Evolutionary conservation across 805 yeast genomes (phyloP), one percentile per base, ranked within the genome.

Genomic region (Metschnikowia noctiluminum): DNA sequence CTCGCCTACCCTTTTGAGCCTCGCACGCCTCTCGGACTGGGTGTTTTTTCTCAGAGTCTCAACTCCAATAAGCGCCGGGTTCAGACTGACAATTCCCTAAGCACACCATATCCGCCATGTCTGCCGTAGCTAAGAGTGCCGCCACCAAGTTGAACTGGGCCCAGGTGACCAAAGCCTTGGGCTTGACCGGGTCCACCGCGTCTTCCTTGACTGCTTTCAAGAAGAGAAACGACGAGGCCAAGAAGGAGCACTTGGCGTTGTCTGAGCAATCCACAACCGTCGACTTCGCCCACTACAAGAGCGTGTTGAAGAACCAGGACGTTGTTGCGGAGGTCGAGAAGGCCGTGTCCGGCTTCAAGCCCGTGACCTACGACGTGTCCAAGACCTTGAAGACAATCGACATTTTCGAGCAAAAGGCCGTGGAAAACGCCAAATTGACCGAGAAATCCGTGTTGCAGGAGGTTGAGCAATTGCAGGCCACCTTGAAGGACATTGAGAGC

Each of bases 151-250:
- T 92, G 71, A 96, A 94, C 81, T 94, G 98, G 97, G 84, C 94
- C 65, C 85, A 86, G 76, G 84, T 94, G 68, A 81, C 88, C 68
- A 75, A 91, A 59, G 82, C 90, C 60, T 80, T 94, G 66, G 97
- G 97, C 52, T 80, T 94, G 66, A 82, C 96, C 53, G 99, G 99
- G 55, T 75, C 84, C 66, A 94, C 99, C 54, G 96, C 96, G 52
- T 66, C 87, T 46, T 82, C 96, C 39, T 78, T 94, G 69, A 82
- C 94, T 46, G 81, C 96, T 30, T 94, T 94, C 86, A 91, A 91
- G 77, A 92, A 94, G 88, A 89, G 99, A 82, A 86, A 90, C 73
- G 99, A 94, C 66, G 98, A 94, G 70, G 98, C 98, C 61, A 87
- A 90, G 78, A 85, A 89, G 76, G 80, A 79, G 63, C 76, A 88